Evolutionary conservation across 768 basidiomycete genomes (phyloP).

Genomic region (Dioszegia hungarica): DNA sequence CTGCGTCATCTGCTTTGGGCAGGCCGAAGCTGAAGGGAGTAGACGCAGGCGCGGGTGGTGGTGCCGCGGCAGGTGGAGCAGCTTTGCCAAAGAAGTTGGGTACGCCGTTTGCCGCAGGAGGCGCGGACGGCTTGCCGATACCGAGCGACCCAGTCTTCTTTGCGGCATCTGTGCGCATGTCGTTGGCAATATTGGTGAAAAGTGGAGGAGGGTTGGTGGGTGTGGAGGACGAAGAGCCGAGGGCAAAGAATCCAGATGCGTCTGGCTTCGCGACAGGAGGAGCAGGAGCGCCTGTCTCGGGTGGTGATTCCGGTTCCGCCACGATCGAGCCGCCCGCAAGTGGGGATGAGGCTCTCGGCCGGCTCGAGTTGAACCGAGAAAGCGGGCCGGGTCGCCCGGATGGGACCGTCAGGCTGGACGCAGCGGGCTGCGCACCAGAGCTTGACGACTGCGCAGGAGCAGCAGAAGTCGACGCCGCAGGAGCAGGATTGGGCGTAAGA

Average conservation of each 20-base stretch:
- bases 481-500: background rate
- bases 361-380: constrained; percentile 20
- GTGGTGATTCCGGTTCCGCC: constrained; percentile 36
- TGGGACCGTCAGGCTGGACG: constrained; percentile 1
- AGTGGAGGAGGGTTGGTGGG: constrained; percentile 11
- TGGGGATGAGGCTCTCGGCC: constrained; percentile 41
- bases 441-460: too few relatives aligned
- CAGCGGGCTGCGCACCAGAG: background rate
- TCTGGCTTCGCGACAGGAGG: constrained; percentile 1
- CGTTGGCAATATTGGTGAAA: background rate
- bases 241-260: constrained; percentile 14
- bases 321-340: constrained; percentile 36
- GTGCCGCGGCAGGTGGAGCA: constrained; percentile 5
- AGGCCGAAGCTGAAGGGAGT: constrained; percentile 10
- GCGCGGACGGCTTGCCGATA: constrained; percentile 21
- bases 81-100: constrained; percentile 24
- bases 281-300: constrained; percentile 1
- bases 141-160: constrained; percentile 16
- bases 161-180: constrained; percentile 2
- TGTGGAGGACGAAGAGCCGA: background rate
- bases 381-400: constrained; percentile 17
- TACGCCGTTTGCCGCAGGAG: background rate
- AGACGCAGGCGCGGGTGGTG: constrained; percentile 7
- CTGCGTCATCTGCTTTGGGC: background rate
- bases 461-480: background rate